Evolutionary conservation across 805 yeast species (phyloP).

Genomic region (Wickerhamomyces pijperi): DNA sequence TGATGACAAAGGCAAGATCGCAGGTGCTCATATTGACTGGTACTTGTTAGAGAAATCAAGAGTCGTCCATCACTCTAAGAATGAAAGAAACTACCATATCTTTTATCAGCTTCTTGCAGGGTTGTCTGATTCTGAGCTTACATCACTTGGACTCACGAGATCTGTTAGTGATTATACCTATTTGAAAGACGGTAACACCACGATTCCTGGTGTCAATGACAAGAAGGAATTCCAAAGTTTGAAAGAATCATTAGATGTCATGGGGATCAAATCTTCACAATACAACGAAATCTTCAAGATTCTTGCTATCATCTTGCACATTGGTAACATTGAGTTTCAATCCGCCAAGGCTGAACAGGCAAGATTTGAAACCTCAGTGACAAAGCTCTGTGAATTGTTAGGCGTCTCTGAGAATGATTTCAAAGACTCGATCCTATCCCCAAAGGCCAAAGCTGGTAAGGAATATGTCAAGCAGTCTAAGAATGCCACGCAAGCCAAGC

Average conservation of each 20-base stretch:
- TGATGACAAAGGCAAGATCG: conserved; percentile 46
- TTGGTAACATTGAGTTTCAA: conserved; percentile 75
- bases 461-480: conserved; percentile 76
- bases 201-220: conserved; percentile 72
- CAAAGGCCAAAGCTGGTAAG: conserved; percentile 84
- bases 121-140: conserved; percentile 36
- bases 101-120: conserved; percentile 83
- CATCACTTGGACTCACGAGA: conserved; percentile 31
- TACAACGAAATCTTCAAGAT: conserved; percentile 48
- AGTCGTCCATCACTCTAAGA: conserved; percentile 61
- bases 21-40: conserved; percentile 92
- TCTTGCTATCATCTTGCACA: conserved; percentile 66
- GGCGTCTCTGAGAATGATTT: conserved; percentile 50
- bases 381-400: conserved; percentile 44
- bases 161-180: conserved; percentile 37
- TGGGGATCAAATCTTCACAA: conserved; percentile 56
- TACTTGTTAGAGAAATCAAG: conserved; percentile 89
- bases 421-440: conserved; percentile 52
- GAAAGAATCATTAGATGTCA: conserved; percentile 53
- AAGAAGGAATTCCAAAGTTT: conserved; percentile 52
- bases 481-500: conserved; percentile 68
- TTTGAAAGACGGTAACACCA: conserved; percentile 39
- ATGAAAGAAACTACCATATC: conserved; percentile 87
- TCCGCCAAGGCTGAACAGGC: conserved; percentile 73
- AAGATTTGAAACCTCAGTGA: conserved; percentile 38